These are phyloP conservation scores for Naumovozyma baii DNA, from an alignment of 805 yeast species.

Conservation along the genomic window DNA sequence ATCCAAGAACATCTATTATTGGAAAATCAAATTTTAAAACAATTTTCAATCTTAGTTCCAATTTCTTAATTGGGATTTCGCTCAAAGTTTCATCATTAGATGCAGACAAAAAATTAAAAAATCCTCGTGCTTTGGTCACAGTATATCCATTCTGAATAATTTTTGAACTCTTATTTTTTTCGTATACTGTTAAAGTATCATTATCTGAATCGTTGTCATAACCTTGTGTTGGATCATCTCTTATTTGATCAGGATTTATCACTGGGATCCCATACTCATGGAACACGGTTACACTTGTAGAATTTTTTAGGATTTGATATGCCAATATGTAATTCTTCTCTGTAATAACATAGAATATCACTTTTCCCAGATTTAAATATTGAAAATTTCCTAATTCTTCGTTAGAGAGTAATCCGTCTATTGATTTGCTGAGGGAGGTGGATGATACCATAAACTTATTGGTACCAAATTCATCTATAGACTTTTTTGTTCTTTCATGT, in stretches of 20 bases:
- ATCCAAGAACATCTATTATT: conserved; percentile 21
- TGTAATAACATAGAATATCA: conserved; percentile 24
- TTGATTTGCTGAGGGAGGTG: conserved; percentile 7
- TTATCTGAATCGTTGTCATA: conserved; percentile 20
- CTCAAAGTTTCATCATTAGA: conserved; percentile 14
- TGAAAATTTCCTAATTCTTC: conserved; percentile 5
- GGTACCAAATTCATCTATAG: conserved; percentile 25
- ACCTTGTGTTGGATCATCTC: conserved; percentile 12
- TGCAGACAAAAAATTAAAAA: conserved; percentile 16
- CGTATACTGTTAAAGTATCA: conserved; percentile 27
- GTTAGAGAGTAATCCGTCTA: conserved; percentile 14
- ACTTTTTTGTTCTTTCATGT: conserved; percentile 22
- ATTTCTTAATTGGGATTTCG: conserved; percentile 25
- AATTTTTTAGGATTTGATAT: conserved; percentile 22
- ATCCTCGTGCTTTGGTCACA: conserved; percentile 24
- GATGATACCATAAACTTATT: conserved; percentile 18
- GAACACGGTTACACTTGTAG: conserved; percentile 14
- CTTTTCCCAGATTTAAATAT: conserved; percentile 14
- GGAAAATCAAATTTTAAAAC: conserved; percentile 27
- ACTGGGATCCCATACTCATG: conserved; percentile 27
- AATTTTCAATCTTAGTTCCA: conserved; percentile 25
- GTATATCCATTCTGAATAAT: conserved; percentile 30
- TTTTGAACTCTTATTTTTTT: conserved; percentile 20
- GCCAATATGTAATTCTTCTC: conserved; percentile 22
- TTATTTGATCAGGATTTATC: conserved; percentile 7